Evolutionary conservation across 1,284 basidiomycete genomes (phyloP).

Genomic region (Caloboletus firmus): DNA sequence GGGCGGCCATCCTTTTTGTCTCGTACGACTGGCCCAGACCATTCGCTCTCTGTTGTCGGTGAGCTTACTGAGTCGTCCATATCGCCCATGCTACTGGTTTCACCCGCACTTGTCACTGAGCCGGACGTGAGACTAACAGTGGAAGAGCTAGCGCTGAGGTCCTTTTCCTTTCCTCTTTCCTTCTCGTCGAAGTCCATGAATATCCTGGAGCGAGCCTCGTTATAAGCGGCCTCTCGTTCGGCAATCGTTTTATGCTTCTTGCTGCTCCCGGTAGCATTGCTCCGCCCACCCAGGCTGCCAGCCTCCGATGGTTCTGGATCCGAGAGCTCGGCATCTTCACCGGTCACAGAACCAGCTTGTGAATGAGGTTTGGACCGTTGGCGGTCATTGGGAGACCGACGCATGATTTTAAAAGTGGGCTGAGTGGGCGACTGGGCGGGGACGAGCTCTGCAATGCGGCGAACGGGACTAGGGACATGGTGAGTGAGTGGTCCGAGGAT

Average conservation of each 20-base stretch:
- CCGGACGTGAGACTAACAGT: conserved; percentile 66
- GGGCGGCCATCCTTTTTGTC: conserved; percentile 53
- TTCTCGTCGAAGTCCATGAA: conserved; percentile 80
- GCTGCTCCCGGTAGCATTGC: conserved; percentile 55
- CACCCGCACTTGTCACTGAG: conserved; percentile 58
- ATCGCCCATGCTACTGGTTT: conserved; percentile 57
- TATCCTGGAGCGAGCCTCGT: conserved; percentile 77
- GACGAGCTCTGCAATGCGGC: conserved; percentile 72
- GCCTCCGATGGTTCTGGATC: conserved; percentile 76
- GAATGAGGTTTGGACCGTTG: conserved; percentile 55
- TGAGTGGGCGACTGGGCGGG: conserved; percentile 67
- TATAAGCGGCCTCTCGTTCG: conserved; percentile 80
- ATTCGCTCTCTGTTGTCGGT: conserved; percentile 76
- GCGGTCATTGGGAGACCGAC: conserved; percentile 54
- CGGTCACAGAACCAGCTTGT: conserved; percentile 63
- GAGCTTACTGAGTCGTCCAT: conserved; percentile 66
- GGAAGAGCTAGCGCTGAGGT: conserved; percentile 73
- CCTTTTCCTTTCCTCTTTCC: conserved; percentile 69
- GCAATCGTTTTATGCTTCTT: conserved; percentile 75
- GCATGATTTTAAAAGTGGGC: conserved; percentile 83
- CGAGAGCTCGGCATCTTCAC: conserved; percentile 71
- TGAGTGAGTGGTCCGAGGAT: conserved; percentile 11
- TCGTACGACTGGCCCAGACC: conserved; percentile 60
- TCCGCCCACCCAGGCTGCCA: conserved; percentile 69
- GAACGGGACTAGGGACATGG: conserved; percentile 51